Evolutionary conservation across 192 early-diverging fungal genomes (phyloP).

Genomic region (Backusella macrospora): DNA sequence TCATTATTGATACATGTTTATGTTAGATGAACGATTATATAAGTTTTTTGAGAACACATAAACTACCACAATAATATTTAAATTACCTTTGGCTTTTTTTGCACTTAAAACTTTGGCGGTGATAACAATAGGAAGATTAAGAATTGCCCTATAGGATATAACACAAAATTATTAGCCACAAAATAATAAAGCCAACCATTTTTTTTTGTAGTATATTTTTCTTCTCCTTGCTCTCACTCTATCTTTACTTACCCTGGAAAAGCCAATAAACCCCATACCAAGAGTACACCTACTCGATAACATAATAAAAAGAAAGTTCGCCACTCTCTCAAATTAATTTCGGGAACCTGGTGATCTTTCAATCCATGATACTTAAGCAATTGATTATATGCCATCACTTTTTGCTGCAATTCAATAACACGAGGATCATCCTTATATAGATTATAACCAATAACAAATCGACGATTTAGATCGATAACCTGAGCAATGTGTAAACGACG

Average conservation of each 20-base stretch:
- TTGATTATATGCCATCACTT: constrained; percentile 85
- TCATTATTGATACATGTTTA: background rate
- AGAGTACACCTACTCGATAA: constrained; percentile 68
- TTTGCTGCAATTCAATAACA: constrained; percentile 74
- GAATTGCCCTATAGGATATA: constrained; percentile 44
- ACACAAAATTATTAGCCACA: too few species aligned
- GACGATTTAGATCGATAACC: constrained; percentile 87
- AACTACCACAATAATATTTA: background rate
- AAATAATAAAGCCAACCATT: constrained; percentile 2
- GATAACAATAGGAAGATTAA: constrained; percentile 60
- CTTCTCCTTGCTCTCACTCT: background rate
- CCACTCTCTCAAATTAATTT: constrained; percentile 68
- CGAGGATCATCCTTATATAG: constrained; percentile 80
- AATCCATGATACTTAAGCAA: constrained; percentile 92
- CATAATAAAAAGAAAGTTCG: constrained; percentile 72
- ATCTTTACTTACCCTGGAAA: constrained; percentile 76
- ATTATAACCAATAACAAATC: constrained; percentile 84
- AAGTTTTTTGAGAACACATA: background rate
- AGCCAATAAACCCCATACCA: constrained; percentile 75
- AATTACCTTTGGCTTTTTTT: constrained; percentile 55
- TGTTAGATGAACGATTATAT: background rate
- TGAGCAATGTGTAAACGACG: constrained; percentile 84
- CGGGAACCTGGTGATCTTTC: constrained; percentile 96
- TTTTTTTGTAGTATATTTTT: background rate
- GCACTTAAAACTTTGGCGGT: constrained; percentile 56